A percentile compares a stretch with the other conserved stretches of the same genome.
Evolutionary conservation across 2,329 filamentous ascomycete species (phyloP).

Genomic region (Ambrosiella beaveri): DNA sequence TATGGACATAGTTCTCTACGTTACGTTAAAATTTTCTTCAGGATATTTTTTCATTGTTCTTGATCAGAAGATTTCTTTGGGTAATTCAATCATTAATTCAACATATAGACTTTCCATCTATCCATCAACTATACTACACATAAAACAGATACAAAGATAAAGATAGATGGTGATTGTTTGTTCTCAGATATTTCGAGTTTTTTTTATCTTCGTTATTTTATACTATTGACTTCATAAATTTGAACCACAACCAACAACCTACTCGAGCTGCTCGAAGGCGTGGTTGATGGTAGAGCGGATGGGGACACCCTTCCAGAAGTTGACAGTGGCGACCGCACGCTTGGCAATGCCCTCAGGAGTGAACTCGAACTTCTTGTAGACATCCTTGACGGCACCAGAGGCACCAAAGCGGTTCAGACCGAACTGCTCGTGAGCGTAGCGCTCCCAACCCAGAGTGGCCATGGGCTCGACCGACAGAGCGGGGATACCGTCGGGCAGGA

Average conservation of each 20-base stretch:
- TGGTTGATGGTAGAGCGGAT: conserved; percentile 91
- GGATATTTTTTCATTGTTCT: too few relatives aligned
- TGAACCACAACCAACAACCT: conserved; percentile 20
- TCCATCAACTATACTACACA: too few relatives aligned
- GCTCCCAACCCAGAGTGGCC: conserved; percentile 96
- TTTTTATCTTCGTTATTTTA: conserved; percentile 2
- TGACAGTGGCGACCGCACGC: conserved; percentile 76
- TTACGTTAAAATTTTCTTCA: too few relatives aligned
- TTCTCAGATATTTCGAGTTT: neutral
- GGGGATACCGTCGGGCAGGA: conserved; percentile 87
- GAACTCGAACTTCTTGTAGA: conserved; percentile 99
- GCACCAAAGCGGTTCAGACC: conserved; percentile 98
- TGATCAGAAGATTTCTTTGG: too few relatives aligned
- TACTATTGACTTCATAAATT: neutral
- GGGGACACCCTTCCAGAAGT: conserved; percentile 91
- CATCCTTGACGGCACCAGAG: conserved; percentile 90
- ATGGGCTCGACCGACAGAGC: conserved; percentile 89
- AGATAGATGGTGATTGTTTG: neutral
- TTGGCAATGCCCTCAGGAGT: conserved; percentile 92
- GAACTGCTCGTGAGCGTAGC: conserved; percentile 98
- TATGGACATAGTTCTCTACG: neutral
- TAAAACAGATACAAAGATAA: neutral
- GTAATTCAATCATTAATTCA: too few relatives aligned
- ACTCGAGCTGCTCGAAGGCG: conserved; percentile 94
- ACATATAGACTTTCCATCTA: too few relatives aligned